Conservation (phyloP, 306 rosid species). For the Quercus bicolor region DNA sequence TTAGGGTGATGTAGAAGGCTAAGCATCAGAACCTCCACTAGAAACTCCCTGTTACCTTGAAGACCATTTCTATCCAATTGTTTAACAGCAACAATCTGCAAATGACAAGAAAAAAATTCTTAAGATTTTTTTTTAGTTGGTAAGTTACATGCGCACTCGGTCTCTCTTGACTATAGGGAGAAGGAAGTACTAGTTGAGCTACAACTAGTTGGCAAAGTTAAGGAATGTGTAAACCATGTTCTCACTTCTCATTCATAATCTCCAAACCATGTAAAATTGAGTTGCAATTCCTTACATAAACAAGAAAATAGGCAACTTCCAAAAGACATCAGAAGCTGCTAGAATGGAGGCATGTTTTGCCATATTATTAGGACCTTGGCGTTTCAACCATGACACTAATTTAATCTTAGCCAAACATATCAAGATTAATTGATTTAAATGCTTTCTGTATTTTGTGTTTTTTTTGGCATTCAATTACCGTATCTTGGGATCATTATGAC, state of each 20-base stretch:
- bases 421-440: neutral
- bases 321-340: neutral
- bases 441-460: too few species aligned
- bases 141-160: too few species aligned
- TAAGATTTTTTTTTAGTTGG: too few species aligned
- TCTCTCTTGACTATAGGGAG: too few species aligned
- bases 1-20: conserved; percentile 88
- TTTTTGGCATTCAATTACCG: neutral
- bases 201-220: neutral
- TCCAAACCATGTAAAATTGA: neutral
- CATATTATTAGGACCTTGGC: neutral
- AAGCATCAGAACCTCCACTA: conserved; percentile 94
- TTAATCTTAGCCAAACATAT: neutral
- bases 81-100: conserved; percentile 86
- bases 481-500: neutral
- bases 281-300: neutral
- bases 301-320: neutral
- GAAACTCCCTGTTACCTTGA: conserved; percentile 90
- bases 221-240: neutral
- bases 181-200: too few species aligned
- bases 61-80: conserved; percentile 92
- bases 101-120: neutral
- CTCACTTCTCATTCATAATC: neutral
- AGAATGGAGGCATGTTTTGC: neutral
- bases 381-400: neutral